phyloP scores from a whole-genome alignment of 225 moss, liverwort and hornwort species.

The Climacium dendroides region DNA sequence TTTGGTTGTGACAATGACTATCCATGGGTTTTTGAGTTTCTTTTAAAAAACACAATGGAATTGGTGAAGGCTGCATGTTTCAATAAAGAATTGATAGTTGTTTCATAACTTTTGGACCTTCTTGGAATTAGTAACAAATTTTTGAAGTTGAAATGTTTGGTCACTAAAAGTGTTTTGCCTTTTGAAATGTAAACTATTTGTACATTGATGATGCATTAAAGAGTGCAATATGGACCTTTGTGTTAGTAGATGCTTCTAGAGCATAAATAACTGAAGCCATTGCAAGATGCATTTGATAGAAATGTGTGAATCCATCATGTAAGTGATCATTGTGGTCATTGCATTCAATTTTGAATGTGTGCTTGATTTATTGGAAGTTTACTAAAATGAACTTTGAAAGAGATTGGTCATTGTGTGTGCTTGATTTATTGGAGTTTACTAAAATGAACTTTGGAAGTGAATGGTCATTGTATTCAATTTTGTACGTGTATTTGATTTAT shows the following conservation, averaged over 20 bases:
- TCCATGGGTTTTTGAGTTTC: too few species aligned
- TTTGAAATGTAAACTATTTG: background rate
- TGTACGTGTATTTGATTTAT: background rate
- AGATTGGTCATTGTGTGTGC: too few species aligned
- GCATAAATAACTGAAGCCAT: background rate
- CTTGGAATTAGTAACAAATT: too few species aligned
- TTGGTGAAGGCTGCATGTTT: too few species aligned
- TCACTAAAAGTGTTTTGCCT: rapidly evolving
- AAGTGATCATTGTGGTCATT: too few species aligned
- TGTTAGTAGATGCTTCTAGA: background rate
- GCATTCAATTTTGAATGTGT: too few species aligned
- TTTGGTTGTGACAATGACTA: too few species aligned
- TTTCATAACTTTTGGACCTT: background rate
- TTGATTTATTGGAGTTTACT: too few species aligned
- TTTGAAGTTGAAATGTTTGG: background rate
- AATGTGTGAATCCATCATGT: background rate
- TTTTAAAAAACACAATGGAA: too few species aligned
- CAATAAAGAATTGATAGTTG: background rate
- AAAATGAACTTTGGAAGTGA: too few species aligned
- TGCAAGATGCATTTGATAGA: background rate
- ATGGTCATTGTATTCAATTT: background rate
- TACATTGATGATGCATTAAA: background rate
- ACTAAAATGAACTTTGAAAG: too few species aligned
- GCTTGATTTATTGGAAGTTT: too few species aligned
- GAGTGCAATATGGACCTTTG: background rate